These are phyloP conservation scores for Spathaspora sp. DNA, from an alignment of 805 yeast genomes.

Conservation along the genomic window DNA sequence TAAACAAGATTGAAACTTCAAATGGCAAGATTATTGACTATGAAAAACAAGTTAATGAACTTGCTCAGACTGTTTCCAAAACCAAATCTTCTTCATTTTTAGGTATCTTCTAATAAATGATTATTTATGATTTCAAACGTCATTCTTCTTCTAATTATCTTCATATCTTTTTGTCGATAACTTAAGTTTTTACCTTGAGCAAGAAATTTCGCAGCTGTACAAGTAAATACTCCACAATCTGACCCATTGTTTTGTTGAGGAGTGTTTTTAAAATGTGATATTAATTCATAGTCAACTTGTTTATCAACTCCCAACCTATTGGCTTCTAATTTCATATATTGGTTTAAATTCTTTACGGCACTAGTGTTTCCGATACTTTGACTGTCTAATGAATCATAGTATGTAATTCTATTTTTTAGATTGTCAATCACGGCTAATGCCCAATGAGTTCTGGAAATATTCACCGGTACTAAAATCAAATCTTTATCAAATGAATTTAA, in stretches of 20 bases:
- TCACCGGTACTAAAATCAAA: slow-evolving; percentile 79
- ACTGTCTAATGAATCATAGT: slow-evolving; percentile 67
- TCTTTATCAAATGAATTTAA: slow-evolving; percentile 56
- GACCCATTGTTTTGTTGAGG: slow-evolving; percentile 89
- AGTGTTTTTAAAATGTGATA: slow-evolving; percentile 28
- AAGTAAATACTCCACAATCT: slow-evolving; percentile 94
- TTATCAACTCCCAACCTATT: slow-evolving; percentile 34
- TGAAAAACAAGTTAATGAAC: slow-evolving; percentile 24
- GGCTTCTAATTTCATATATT: slow-evolving; percentile 69
- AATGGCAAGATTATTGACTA: slow-evolving; percentile 39
- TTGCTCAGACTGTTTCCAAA: slow-evolving; percentile 6
- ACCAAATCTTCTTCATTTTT: neutral
- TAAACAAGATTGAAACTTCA: slow-evolving; percentile 61
- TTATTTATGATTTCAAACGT: slow-evolving; percentile 51
- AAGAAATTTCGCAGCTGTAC: slow-evolving; percentile 68
- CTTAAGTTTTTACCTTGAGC: slow-evolving; percentile 47
- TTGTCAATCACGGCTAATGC: slow-evolving; percentile 79
- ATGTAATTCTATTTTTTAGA: slow-evolving; percentile 51
- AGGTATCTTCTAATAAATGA: slow-evolving; percentile 14
- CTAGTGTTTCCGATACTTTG: slow-evolving; percentile 37
- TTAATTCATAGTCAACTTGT: slow-evolving; percentile 18
- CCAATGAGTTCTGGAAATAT: slow-evolving; percentile 85
- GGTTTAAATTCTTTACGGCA: slow-evolving; percentile 45
- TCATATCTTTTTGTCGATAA: slow-evolving; percentile 70
- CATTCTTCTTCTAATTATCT: slow-evolving; percentile 61